Evolutionary conservation across 441 rosid species (phyloP).

Genomic region (Syzygium malaccense): DNA sequence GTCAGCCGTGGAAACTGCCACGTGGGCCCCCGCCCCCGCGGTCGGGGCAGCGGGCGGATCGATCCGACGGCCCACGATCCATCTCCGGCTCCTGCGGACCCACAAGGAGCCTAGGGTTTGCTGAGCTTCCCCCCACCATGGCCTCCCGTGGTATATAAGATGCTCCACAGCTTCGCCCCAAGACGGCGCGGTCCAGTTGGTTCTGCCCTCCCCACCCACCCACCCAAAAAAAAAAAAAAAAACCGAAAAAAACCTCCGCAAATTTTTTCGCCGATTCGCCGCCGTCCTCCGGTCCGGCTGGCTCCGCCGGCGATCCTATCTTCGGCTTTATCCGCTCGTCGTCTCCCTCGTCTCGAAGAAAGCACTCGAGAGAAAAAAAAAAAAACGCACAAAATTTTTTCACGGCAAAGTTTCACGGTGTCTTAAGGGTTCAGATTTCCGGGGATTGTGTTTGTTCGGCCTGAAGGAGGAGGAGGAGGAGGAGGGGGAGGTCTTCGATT

Average conservation of each 20-base stretch:
- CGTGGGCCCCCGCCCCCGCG: slow-evolving; percentile 13
- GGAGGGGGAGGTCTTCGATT: slow-evolving; percentile 1
- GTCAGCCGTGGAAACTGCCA: slow-evolving; percentile 34
- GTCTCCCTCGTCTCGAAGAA: neutral
- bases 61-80: neutral
- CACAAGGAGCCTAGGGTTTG: slow-evolving; percentile 25
- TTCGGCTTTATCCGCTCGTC: slow-evolving; percentile 8
- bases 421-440: neutral
- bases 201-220: slow-evolving; percentile 34
- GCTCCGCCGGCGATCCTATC: slow-evolving; percentile 32
- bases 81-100: neutral
- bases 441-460: neutral
- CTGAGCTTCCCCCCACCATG: neutral
- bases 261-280: slow-evolving; percentile 4
- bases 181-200: slow-evolving; percentile 45
- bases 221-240: neutral
- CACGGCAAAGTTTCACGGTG: neutral
- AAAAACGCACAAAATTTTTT: neutral
- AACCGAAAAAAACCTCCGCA: slow-evolving; percentile 10
- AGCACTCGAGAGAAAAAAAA: neutral
- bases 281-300: slow-evolving; percentile 14
- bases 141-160: slow-evolving; percentile 16
- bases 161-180: neutral
- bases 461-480: slow-evolving; percentile 4
- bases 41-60: neutral